Evolutionary conservation across 805 yeast species (phyloP), one percentile per base, ranked within the genome.

Genomic region (Yarrowia phangngaensis): DNA sequence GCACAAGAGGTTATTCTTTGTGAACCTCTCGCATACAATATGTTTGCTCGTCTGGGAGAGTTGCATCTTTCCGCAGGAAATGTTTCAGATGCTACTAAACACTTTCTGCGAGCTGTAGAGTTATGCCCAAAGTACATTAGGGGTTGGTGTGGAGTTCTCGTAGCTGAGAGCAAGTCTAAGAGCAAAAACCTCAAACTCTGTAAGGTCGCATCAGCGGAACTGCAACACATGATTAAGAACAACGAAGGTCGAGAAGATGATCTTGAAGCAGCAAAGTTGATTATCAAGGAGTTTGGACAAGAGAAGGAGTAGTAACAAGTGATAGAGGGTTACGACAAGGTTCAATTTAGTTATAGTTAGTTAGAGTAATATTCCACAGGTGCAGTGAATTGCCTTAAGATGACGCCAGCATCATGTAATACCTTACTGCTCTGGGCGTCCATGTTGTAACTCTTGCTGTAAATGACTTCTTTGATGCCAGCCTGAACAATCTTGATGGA

Each of bases 401-500:
- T 60, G 4, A 90, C 81, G 0, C 86, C 84, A 0, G 89, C 97
- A 50, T 79, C 79, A 36, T 71, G 70, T 63, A 90, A 71, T 0
- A 92, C 90, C 40, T 70, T 67, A 38, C 80, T 81, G 19, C 90
- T 79, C n/a, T 73, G 70, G 8, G 69, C 76, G 62, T 92, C 98
- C 97, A 92, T 92, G 32, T 88, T 80, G 62, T 92, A 92, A 52
- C 86, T 78, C 64, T 85, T 94, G 6, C 95, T 85, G 60, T 90
- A 92, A 3, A 92, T 95, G 6, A 92, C 98, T 63, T 89, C 96
- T 12, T 70, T 73, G 33, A 92, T 80, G 1, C 98, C 98, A 55
- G 83, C 73, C 65, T 92, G 99, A 7, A 88, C 95, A 47, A 92
- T 90, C 66, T 92, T 92, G 30, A 92, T 87, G 4, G 95, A 80